Conservation (phyloP, 1,284 basidiomycete genomes). For the Porodaedalea pini region DNA sequence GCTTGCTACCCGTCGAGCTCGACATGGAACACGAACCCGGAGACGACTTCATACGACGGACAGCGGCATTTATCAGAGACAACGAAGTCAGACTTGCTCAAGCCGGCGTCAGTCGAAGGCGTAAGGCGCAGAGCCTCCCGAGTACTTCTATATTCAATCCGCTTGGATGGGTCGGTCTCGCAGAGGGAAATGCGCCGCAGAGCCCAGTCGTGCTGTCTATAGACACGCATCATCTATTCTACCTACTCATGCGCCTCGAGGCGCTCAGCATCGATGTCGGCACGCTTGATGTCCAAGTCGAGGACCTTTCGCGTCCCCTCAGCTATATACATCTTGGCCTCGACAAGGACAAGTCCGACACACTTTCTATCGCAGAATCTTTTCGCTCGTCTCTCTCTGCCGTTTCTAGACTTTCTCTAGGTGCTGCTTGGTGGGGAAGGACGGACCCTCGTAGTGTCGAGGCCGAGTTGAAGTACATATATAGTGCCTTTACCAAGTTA, state of each 20-base stretch:
- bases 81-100: slow-evolving; percentile 72
- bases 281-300: slow-evolving; percentile 74
- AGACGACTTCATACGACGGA: slow-evolving; percentile 68
- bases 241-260: slow-evolving; percentile 83
- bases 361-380: slow-evolving; percentile 68
- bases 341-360: slow-evolving; percentile 62
- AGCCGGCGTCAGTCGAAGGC: slow-evolving; percentile 48
- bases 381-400: slow-evolving; percentile 75
- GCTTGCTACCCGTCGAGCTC: not conserved
- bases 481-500: slow-evolving; percentile 83
- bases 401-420: slow-evolving; percentile 72
- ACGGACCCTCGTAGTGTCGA: slow-evolving; percentile 58
- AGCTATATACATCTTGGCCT: slow-evolving; percentile 64
- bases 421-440: slow-evolving; percentile 65
- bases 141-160: slow-evolving; percentile 52
- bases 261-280: slow-evolving; percentile 72
- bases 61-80: slow-evolving; percentile 62
- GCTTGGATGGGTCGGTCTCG: slow-evolving; percentile 57
- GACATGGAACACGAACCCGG: slow-evolving; percentile 63
- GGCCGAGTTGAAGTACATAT: slow-evolving; percentile 78
- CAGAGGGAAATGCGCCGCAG: slow-evolving; percentile 33
- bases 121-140: slow-evolving; percentile 41
- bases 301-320: slow-evolving; percentile 69
- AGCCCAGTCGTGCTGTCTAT: slow-evolving; percentile 64
- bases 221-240: slow-evolving; percentile 84